phyloP scores from a whole-genome alignment of 2,329 filamentous ascomycete species.

The Botryotinia globosa region DNA sequence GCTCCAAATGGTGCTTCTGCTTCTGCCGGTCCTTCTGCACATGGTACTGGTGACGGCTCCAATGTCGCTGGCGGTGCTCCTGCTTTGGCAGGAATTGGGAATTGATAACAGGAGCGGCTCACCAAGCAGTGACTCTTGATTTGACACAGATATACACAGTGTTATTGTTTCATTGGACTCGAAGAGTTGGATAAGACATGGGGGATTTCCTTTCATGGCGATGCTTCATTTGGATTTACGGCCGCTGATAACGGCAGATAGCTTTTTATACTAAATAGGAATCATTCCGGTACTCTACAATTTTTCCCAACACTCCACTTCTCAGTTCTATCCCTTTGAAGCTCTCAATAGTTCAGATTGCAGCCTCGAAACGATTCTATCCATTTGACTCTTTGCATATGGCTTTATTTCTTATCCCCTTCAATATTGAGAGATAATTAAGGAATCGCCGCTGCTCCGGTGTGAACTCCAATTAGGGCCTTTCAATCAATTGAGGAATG shows the following conservation, averaged over 20 bases:
- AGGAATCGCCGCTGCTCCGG: not conserved
- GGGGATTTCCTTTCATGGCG: not conserved
- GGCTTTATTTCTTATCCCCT: not conserved
- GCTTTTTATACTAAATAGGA: not conserved
- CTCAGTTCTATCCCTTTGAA: not conserved
- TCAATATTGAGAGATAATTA: not conserved
- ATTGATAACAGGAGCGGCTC: not conserved
- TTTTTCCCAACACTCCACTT: rapidly evolving
- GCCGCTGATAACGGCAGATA: not conserved
- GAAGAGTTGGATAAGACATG: not conserved
- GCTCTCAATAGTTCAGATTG: not conserved
- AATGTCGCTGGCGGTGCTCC: not conserved
- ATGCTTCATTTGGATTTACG: not conserved
- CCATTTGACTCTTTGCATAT: not conserved
- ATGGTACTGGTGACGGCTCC: not conserved
- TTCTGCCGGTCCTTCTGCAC: not conserved
- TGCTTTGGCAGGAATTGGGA: not conserved
- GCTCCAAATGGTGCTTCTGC: not conserved
- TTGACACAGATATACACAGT: not conserved
- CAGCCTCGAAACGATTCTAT: not conserved
- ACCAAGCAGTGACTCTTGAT: not conserved
- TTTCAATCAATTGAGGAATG: not conserved
- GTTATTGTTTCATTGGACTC: not conserved
- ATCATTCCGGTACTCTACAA: not conserved
- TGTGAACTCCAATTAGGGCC: not conserved